phyloP scores from a whole-genome alignment of 2,329 filamentous ascomycete species.

The Byssochlamys sp. region DNA sequence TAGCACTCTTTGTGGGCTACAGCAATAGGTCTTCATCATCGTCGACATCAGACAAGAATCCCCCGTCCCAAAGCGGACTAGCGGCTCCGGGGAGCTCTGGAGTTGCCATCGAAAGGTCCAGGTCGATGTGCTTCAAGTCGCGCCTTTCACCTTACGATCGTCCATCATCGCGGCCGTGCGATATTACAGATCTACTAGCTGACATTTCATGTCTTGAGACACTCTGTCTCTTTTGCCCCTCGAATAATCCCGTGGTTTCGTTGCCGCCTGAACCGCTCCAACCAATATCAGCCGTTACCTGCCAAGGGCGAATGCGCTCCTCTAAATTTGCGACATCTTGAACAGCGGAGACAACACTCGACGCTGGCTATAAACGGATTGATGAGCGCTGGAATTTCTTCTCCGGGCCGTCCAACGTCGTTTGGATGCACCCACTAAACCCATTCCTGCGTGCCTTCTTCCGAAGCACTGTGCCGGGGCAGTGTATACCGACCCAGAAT shows the following conservation, averaged over 20 bases:
- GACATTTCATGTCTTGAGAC: not conserved
- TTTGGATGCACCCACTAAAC: constrained; percentile 95
- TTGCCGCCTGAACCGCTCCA: not conserved
- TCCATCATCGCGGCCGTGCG: not conserved
- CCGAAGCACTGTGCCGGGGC: constrained; percentile 80
- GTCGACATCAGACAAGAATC: not conserved
- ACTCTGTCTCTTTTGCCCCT: not conserved
- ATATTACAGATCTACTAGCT: not conserved
- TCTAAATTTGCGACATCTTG: constrained; percentile 16
- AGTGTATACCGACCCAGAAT: constrained; percentile 84
- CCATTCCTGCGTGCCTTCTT: constrained; percentile 98
- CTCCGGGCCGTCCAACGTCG: constrained; percentile 33
- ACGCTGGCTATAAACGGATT: constrained; percentile 23
- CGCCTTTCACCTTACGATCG: not conserved
- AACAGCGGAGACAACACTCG: constrained; percentile 14
- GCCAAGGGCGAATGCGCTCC: constrained; percentile 20
- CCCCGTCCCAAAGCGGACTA: constrained; percentile 6
- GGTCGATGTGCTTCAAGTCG: not conserved
- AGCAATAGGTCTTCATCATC: not conserved
- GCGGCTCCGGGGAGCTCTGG: constrained; percentile 7
- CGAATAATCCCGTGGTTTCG: not conserved
- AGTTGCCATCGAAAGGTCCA: not conserved
- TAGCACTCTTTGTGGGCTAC: too few relatives aligned
- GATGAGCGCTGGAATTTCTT: constrained; percentile 26
- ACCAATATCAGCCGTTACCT: not conserved